These are phyloP conservation scores for Rubus idaeus DNA, from an alignment of 306 rosid genomes.

Conservation along the genomic window DNA sequence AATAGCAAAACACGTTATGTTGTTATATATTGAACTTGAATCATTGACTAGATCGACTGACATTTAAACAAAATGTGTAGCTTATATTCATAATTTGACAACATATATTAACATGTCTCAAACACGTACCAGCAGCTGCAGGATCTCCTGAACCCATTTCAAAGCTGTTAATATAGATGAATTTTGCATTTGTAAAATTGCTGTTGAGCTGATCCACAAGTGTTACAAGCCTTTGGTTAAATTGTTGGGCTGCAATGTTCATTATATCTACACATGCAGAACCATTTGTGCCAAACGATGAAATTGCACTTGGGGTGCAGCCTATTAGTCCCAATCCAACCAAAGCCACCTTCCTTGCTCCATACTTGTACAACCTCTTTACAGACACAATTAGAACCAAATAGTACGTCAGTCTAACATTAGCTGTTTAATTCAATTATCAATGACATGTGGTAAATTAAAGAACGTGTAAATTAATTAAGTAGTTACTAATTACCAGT, in stretches of 20 bases:
- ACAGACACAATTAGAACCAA: not conserved
- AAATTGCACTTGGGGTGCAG: constrained; percentile 35
- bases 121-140: constrained; percentile 13
- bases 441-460: not conserved
- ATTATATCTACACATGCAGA: constrained; percentile 38
- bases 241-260: constrained; percentile 32
- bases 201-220: constrained; percentile 40
- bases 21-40: not conserved
- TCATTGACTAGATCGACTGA: too few relatives aligned
- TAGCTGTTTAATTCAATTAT: too few relatives aligned
- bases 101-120: not conserved
- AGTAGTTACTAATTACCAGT: not conserved
- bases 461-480: not conserved
- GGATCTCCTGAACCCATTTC: constrained; percentile 9
- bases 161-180: constrained; percentile 31
- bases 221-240: constrained; percentile 38
- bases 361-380: not conserved
- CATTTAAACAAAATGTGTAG: too few relatives aligned
- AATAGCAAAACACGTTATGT: not conserved
- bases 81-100: not conserved
- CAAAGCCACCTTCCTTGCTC: constrained; percentile 16
- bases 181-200: constrained; percentile 32
- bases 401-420: not conserved
- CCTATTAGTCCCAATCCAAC: constrained; percentile 24
- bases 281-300: constrained; percentile 23